A percentile compares a stretch with the other conserved stretches of the same genome.
These are phyloP conservation scores for Ascocoryne sarcoides DNA, from an alignment of 2,329 filamentous ascomycete species.

Conservation along the genomic window DNA sequence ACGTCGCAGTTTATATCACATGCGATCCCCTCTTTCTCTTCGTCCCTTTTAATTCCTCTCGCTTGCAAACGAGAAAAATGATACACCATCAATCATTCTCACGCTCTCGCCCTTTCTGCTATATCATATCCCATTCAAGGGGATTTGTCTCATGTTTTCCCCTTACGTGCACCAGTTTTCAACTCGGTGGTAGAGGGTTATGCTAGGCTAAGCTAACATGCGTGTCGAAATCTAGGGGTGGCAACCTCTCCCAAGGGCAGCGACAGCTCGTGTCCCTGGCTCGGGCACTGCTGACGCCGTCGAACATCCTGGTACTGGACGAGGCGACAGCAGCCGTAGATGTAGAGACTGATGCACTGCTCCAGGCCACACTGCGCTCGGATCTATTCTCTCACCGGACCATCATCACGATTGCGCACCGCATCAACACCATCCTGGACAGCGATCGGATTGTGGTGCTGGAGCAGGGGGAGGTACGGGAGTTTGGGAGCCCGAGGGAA, in stretches of 20 bases:
- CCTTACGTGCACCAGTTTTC: too few relatives aligned
- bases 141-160: too few relatives aligned
- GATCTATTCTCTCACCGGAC: conserved; percentile 78
- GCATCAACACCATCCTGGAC: conserved; percentile 93
- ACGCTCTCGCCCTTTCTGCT: too few relatives aligned
- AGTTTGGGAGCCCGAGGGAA: conserved; percentile 81
- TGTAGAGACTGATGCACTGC: conserved; percentile 58
- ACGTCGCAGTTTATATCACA: neutral
- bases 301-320: conserved; percentile 93
- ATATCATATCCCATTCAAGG: too few relatives aligned
- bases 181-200: too few relatives aligned
- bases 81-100: too few relatives aligned
- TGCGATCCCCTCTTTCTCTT: too few relatives aligned
- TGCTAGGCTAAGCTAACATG: conserved; percentile 6
- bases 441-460: conserved; percentile 88
- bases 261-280: conserved; percentile 90
- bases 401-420: conserved; percentile 96
- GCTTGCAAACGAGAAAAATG: too few relatives aligned
- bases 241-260: conserved; percentile 91
- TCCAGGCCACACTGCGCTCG: conserved; percentile 55
- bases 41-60: too few relatives aligned
- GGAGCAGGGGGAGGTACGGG: conserved; percentile 79
- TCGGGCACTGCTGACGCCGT: conserved; percentile 85
- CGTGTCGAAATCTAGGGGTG: conserved; percentile 49
- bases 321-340: conserved; percentile 81